These are phyloP conservation scores for Gonium pectorale DNA, from an alignment of 139 green algal genomes.

Conservation along the genomic window DNA sequence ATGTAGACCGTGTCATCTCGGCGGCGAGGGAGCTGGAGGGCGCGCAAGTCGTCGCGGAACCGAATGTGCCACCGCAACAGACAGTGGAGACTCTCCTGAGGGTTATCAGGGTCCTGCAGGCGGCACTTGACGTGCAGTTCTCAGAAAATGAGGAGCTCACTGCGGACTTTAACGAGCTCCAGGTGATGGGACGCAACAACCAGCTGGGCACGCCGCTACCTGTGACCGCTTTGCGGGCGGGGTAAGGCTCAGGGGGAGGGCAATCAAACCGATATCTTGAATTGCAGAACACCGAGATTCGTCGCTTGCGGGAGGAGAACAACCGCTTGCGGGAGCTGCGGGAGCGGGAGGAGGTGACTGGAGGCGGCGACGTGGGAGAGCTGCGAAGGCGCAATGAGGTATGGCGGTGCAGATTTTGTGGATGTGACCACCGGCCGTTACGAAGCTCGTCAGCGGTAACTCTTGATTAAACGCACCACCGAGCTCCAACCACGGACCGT, in stretches of 20 bases:
- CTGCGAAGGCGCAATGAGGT: conserved; percentile 49
- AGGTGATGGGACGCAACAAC: conserved; percentile 48
- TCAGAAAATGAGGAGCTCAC: conserved; percentile 63
- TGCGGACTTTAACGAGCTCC: conserved; percentile 67
- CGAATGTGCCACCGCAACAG: conserved; percentile 27
- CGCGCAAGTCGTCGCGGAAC: conserved; percentile 42
- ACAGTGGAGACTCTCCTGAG: conserved; percentile 38
- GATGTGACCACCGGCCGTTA: no score
- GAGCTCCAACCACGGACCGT: no score
- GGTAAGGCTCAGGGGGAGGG: no score
- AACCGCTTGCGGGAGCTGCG: conserved; percentile 56
- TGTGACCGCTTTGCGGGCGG: no score
- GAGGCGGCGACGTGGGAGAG: conserved; percentile 33
- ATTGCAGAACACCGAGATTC: conserved; percentile 53
- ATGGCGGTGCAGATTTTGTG: no score
- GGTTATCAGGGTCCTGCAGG: conserved; percentile 49
- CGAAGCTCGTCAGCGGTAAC: no score
- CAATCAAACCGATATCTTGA: no score
- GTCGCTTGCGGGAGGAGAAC: conserved; percentile 49
- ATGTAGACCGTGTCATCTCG: conserved; percentile 49
- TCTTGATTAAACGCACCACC: no score
- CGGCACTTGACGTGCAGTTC: conserved; percentile 57
- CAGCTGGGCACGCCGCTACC: no score
- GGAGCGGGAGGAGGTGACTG: conserved; percentile 34
- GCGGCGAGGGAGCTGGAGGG: conserved; percentile 48